These are phyloP conservation scores for Erodium chrysanthum DNA, from an alignment of 441 rosid genomes.

Conservation along the genomic window DNA sequence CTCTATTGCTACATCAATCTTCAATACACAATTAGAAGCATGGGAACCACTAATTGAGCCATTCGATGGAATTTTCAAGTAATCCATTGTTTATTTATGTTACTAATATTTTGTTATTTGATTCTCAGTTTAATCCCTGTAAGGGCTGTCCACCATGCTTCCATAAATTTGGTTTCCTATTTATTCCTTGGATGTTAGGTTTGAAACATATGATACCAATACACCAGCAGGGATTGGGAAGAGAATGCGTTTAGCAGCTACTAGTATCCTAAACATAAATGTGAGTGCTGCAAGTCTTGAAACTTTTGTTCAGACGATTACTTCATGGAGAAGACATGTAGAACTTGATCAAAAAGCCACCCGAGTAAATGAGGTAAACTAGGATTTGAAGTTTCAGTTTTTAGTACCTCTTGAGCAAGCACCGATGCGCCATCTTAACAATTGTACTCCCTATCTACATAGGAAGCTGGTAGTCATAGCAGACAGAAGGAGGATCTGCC, in stretches of 20 bases:
- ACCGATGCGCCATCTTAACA: background rate
- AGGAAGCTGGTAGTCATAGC: constrained; percentile 46
- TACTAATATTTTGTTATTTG: constrained; percentile 6
- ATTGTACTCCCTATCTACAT: constrained; percentile 23
- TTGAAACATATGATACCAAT: constrained; percentile 76
- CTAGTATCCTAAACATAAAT: constrained; percentile 76
- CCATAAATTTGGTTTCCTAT: constrained; percentile 15
- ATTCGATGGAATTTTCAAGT: constrained; percentile 99
- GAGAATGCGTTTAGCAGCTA: constrained; percentile 74
- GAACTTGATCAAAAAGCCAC: constrained; percentile 84
- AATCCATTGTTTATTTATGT: constrained; percentile 20
- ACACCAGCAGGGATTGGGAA: constrained; percentile 61
- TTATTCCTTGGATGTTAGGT: constrained; percentile 32
- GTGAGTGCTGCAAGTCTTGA: constrained; percentile 84
- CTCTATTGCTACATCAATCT: constrained; percentile 92
- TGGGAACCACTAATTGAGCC: constrained; percentile 99
- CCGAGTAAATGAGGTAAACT: constrained; percentile 56
- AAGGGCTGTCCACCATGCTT: background rate
- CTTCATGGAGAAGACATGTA: constrained; percentile 87
- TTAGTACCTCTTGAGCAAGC: background rate
- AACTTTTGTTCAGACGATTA: constrained; percentile 58
- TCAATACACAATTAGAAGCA: constrained; percentile 87
- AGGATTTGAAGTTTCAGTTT: constrained; percentile 12
- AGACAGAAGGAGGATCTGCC: constrained; percentile 48
- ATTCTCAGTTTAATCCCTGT: background rate